Percentiles rank a stretch among this genome's conserved stretches.
Conservation (phyloP, 1,139 yeast genomes). For the Candida glucosophila region DNA sequence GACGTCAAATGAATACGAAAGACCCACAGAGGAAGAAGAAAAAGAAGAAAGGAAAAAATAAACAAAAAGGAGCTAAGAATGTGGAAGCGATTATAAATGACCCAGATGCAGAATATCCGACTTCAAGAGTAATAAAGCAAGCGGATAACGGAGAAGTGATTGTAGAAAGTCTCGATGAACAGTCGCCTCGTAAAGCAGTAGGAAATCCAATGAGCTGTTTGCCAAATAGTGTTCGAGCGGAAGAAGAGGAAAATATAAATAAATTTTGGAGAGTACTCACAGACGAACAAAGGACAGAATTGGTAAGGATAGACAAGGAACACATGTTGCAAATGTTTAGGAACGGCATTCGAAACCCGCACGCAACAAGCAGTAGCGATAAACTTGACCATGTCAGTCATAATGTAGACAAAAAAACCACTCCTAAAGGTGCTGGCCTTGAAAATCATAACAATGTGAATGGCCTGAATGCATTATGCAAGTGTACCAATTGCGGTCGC, state of each 20-base stretch:
- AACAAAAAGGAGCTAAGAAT: slow-evolving; percentile 10
- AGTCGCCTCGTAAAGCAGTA: slow-evolving; percentile 5
- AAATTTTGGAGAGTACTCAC: slow-evolving; percentile 66
- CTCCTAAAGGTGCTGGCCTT: slow-evolving; percentile 4
- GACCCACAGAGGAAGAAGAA: slow-evolving; percentile 28
- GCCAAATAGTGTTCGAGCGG: slow-evolving; percentile 54
- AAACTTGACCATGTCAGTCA: too few species aligned
- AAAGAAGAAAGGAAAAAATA: slow-evolving; percentile 25
- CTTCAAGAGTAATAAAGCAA: slow-evolving; percentile 63
- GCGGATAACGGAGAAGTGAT: slow-evolving; percentile 69
- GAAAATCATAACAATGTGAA: slow-evolving; percentile 5
- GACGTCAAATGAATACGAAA: slow-evolving; percentile 22
- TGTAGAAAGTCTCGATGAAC: slow-evolving; percentile 42
- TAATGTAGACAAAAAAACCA: slow-evolving; percentile 8
- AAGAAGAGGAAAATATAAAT: slow-evolving; percentile 50
- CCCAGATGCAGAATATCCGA: slow-evolving; percentile 60
- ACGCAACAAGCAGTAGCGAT: too few species aligned
- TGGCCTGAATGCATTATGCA: slow-evolving; percentile 31
- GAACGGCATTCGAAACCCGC: slow-evolving; percentile 13
- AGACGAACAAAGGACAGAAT: slow-evolving; percentile 49
- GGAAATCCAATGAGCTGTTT: slow-evolving; percentile 8
- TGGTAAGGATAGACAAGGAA: slow-evolving; percentile 62
- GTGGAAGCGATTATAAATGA: slow-evolving; percentile 42
- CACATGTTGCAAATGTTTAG: slow-evolving; percentile 60
- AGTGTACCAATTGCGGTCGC: slow-evolving; percentile 76